These are phyloP conservation scores for Pleurotus ostreatus DNA, from an alignment of 768 basidiomycete genomes.

Conservation along the genomic window DNA sequence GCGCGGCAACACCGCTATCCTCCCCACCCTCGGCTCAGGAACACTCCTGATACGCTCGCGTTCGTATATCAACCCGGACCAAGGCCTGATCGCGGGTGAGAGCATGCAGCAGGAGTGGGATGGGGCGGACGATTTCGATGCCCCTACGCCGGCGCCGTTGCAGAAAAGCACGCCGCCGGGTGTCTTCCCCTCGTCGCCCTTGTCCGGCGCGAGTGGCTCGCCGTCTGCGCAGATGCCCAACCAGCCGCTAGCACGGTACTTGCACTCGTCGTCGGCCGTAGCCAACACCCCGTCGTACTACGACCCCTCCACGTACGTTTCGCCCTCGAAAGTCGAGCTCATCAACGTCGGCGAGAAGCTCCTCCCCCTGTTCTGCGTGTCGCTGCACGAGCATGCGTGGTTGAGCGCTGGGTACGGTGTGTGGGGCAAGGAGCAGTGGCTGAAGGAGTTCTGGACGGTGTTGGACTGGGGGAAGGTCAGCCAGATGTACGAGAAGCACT, in stretches of 20 bases:
- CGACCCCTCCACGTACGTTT: neutral
- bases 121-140: neutral
- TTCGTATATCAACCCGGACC: conserved; percentile 24
- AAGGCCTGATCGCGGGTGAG: conserved; percentile 14
- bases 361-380: conserved; percentile 74
- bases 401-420: conserved; percentile 80
- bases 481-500: conserved; percentile 24
- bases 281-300: conserved; percentile 7
- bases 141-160: conserved; percentile 19
- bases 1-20: conserved; percentile 55
- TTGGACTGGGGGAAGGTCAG: conserved; percentile 73
- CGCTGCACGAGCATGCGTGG: conserved; percentile 86
- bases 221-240: conserved; percentile 24
- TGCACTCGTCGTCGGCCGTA: conserved; percentile 12
- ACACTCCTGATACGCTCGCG: conserved; percentile 78
- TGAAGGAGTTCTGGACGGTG: conserved; percentile 80
- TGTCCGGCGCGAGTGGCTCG: conserved; percentile 35
- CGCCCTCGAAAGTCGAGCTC: conserved; percentile 16
- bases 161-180: conserved; percentile 24
- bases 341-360: conserved; percentile 49
- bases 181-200: conserved; percentile 33
- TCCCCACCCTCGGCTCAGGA: conserved; percentile 86
- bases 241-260: conserved; percentile 24
- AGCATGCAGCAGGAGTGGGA: conserved; percentile 5
- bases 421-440: conserved; percentile 87